Evolutionary conservation across 2,329 filamentous ascomycete species (phyloP), one percentile per base, ranked within the genome.

Genomic region (Anthostomella pinea): DNA sequence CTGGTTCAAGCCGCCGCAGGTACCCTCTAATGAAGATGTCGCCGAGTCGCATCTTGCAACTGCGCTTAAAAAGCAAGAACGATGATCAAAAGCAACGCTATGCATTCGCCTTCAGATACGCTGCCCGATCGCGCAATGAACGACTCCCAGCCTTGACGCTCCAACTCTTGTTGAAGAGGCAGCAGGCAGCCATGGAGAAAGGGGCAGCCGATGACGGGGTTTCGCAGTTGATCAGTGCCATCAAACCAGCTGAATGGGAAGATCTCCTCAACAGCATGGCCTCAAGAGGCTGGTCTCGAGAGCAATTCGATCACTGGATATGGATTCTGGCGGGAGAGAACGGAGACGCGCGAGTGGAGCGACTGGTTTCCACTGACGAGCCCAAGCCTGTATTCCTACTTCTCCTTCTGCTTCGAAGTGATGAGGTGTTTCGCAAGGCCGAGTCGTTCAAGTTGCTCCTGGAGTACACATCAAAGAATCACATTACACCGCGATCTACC

Each of bases 301-400:
- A 50, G 2, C 57, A 68, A 24, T 31, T 69, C 19, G 56, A 59
- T 9, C 60, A 63, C 24, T 70, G 67, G 67, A 37, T 62, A 25
- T 68, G 64, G 65, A 65, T 71, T 16, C 30, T 71, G 13, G 56
- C 52, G 0, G 62, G 53, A 0, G 39, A 56, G 6, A 47, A 59
- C 30, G 56, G 58, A 6, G 67, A 69, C 35, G 47, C 33, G 25
- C 60, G 60, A 10, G 50, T 65, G 6, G 45, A 59, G 28, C 59
- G 67, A 8, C 57, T 70, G 15, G 32, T 65, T 24, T 58, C 56
- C 1, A 54, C 46, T 13, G 48, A 59, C 16, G 46, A 41, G 7
- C 57, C 53, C 6, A 66, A 64, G 36, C 67, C 67, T 3, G 42
- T 65, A 4, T 71, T 70, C 22, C 43, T 71, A 6, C 45, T 68